Conservation (phyloP, 495 filamentous ascomycete genomes). For the Aspergillus nanangensis region DNA sequence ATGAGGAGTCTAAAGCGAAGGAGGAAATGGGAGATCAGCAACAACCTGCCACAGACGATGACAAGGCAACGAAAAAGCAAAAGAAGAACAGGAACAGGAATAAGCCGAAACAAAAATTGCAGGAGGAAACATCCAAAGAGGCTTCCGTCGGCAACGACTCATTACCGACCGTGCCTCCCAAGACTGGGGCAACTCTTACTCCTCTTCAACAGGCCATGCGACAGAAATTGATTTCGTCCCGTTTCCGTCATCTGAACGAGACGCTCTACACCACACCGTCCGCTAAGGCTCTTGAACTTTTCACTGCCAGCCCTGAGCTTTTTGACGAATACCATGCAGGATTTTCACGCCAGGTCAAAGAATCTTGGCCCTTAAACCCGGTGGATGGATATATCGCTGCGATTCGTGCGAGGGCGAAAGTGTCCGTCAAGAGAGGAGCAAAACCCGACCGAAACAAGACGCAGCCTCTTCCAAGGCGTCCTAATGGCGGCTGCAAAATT, state of each 20-base stretch:
- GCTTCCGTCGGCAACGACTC: conserved; percentile 16
- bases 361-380: conserved; percentile 93
- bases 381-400: conserved; percentile 74
- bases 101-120: conserved; percentile 20
- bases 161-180: conserved; percentile 28
- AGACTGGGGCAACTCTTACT: conserved; percentile 58
- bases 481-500: conserved; percentile 64
- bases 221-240: conserved; percentile 84
- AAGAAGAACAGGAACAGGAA: conserved; percentile 38
- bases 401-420: conserved; percentile 54
- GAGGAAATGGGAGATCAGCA: conserved; percentile 16
- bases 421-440: conserved; percentile 29
- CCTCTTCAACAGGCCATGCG: conserved; percentile 92
- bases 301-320: conserved; percentile 76
- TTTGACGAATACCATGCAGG: conserved; percentile 93
- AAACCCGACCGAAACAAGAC: conserved; percentile 26
- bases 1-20: conserved; percentile 21
- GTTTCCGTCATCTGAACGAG: conserved; percentile 96
- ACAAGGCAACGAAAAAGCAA: conserved; percentile 24
- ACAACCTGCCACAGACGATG: conserved; percentile 16
- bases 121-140: conserved; percentile 17
- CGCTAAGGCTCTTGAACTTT: conserved; percentile 68
- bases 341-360: conserved; percentile 85
- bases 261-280: conserved; percentile 92
- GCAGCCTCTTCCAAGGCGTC: conserved; percentile 43